Evolutionary conservation across 192 early-diverging fungal genomes (phyloP), one percentile per base, ranked within the genome.

Genomic region (Rhizophagus sp.): DNA sequence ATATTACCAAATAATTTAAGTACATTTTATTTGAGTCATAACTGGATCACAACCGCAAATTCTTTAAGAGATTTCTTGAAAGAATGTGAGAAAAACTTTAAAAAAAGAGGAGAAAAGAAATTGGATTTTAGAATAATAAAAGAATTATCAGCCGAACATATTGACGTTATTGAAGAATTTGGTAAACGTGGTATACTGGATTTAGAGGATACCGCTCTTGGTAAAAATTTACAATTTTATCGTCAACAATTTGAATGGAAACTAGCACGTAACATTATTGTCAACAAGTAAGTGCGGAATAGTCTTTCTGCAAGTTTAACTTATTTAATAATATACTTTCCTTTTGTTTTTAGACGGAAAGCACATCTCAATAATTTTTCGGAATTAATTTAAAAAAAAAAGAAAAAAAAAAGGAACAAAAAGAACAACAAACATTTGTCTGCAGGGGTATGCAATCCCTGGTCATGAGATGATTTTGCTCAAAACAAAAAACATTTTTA

Each of bases 231-330:
- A 65, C n/a, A 65, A 65, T 65, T 65, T 11, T 65, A 27, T 27
- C 64, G 64, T 27, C n/a, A 65, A 27, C 64, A 65, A 65, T 27
- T 65, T 65, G 64, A 65, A 65, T 65, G 64, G 64, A 65, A 30
- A 65, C 11, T 47, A 47, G 9, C 44, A 47, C 50, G 50, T 52
- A 52, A 52, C 50, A 17, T 52, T 15, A 52, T 52, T 4, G 13
- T 52, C 1, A 52, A 52, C 12, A 52, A 12, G 50, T 52, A 57
- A 22, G 50, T 57, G 2, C 12, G 10, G 11, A 47, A 47, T 12
- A 47, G 4, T 2, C 1, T 12, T 10, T 47, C 41, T 9, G 7
- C 0, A 9, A 44, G 0, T 47, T 47, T 47, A 47, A 47, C 11
- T 47, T 47, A 12, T 41, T 41, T 41, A 47, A 12, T 47, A 10